These are phyloP conservation scores for Boletus speciosus DNA, from an alignment of 768 basidiomycete species.

Conservation along the genomic window DNA sequence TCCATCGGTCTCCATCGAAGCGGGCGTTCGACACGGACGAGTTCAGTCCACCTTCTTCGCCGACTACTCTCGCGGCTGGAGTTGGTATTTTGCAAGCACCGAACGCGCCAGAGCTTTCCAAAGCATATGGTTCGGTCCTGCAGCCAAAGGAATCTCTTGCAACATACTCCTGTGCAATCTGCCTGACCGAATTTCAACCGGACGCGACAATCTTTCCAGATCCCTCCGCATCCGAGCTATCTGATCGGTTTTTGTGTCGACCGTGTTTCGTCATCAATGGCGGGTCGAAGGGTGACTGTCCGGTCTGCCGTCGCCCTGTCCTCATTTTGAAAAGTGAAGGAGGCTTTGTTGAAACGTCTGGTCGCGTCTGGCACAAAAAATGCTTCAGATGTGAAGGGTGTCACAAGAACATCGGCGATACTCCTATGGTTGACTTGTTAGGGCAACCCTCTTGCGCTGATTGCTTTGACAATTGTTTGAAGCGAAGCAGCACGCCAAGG, in stretches of 20 bases:
- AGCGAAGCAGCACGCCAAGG: constrained; percentile 42
- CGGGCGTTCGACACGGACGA: constrained; percentile 25
- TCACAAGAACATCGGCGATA: constrained; percentile 65
- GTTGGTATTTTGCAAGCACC: constrained; percentile 61
- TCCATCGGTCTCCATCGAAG: constrained; percentile 59
- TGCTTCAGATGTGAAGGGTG: constrained; percentile 79
- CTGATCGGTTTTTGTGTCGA: constrained; percentile 67
- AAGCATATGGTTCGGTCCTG: constrained; percentile 81
- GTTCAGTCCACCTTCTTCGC: constrained; percentile 23
- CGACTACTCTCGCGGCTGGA: constrained; percentile 49
- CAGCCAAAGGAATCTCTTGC: constrained; percentile 74
- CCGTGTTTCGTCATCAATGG: constrained; percentile 69
- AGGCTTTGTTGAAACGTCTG: constrained; percentile 67
- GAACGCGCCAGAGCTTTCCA: constrained; percentile 62
- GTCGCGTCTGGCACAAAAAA: constrained; percentile 74
- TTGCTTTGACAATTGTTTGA: constrained; percentile 77
- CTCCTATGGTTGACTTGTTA: constrained; percentile 79
- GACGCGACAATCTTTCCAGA: constrained; percentile 88
- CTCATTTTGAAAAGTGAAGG: constrained; percentile 75
- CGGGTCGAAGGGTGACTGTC: constrained; percentile 74
- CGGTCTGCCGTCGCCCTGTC: constrained; percentile 65
- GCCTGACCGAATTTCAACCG: constrained; percentile 63
- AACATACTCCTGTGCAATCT: constrained; percentile 66
- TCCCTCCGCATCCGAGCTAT: constrained; percentile 32
- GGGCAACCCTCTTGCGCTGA: constrained; percentile 76